Evolutionary conservation across 176 grass and related monocot genomes (phyloP).

Genomic region (Thinopyrum elongatum): DNA sequence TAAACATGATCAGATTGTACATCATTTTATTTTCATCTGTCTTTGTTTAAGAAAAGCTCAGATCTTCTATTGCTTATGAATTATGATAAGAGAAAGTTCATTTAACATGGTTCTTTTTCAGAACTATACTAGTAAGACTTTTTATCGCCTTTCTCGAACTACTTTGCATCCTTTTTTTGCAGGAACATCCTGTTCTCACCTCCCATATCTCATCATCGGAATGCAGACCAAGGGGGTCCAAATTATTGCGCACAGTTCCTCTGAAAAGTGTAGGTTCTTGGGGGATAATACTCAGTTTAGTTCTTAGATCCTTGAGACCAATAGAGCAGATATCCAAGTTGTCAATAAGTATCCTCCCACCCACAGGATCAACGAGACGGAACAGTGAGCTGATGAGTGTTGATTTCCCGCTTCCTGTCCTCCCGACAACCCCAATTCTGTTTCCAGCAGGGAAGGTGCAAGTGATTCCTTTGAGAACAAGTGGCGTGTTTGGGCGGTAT

Average conservation of each 20-base stretch:
- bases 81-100: neutral
- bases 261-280: conserved; percentile 97
- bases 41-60: neutral
- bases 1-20: neutral
- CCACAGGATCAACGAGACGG: conserved; percentile 70
- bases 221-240: conserved; percentile 83
- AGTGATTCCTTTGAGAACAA: conserved; percentile 94
- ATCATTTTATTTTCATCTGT: neutral
- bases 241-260: conserved; percentile 78
- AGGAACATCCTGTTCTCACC: conserved; percentile 39
- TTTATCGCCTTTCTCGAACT: conserved; percentile 8
- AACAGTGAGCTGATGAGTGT: conserved; percentile 89
- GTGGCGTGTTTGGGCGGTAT: conserved; percentile 68
- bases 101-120: conserved; percentile 14
- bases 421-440: conserved; percentile 86
- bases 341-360: conserved; percentile 88
- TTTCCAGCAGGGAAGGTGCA: conserved; percentile 72
- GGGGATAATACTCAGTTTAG: conserved; percentile 93
- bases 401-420: conserved; percentile 93
- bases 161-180: neutral
- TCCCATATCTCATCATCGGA: conserved; percentile 95
- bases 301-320: conserved; percentile 91
- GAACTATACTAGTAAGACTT: neutral
- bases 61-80: conserved; percentile 10
- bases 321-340: conserved; percentile 76